Evolutionary conservation across 179 eudicot genomes (phyloP).

Genomic region (Gypsophila paniculata): DNA sequence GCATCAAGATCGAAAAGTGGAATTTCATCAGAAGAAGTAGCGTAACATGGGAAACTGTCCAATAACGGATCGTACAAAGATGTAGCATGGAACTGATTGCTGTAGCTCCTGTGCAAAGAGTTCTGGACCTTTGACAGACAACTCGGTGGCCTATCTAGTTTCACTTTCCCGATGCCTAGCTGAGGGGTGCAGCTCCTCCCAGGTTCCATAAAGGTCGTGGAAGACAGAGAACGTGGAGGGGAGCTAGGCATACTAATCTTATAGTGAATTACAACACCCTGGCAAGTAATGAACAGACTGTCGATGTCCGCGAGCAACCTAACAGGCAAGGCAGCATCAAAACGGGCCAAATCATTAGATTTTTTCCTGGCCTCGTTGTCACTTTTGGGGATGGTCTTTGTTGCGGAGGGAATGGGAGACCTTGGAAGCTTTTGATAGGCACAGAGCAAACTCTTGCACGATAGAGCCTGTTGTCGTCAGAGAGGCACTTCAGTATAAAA

Average conservation of each 20-base stretch:
- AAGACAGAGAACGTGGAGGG: slow-evolving; percentile 66
- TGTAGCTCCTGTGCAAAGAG: slow-evolving; percentile 61
- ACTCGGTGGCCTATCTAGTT: slow-evolving; percentile 41
- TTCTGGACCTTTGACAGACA: slow-evolving; percentile 45
- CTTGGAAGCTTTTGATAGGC: slow-evolving; percentile 78
- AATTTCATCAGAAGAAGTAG: slow-evolving; percentile 54
- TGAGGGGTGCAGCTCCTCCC: slow-evolving; percentile 33
- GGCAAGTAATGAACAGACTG: slow-evolving; percentile 69
- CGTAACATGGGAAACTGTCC: slow-evolving; percentile 43
- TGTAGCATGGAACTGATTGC: slow-evolving; percentile 58
- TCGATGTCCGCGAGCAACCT: slow-evolving; percentile 77
- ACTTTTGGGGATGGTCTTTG: slow-evolving; percentile 47
- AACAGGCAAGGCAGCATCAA: slow-evolving; percentile 58
- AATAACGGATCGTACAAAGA: slow-evolving; percentile 68
- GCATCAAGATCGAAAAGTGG: slow-evolving; percentile 62
- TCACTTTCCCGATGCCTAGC: slow-evolving; percentile 33
- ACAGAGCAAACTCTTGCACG: slow-evolving; percentile 63
- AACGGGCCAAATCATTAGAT: slow-evolving; percentile 39
- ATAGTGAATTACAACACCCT: slow-evolving; percentile 69
- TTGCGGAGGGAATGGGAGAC: slow-evolving; percentile 64
- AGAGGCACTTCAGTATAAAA: slow-evolving; percentile 14
- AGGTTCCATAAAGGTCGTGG: slow-evolving; percentile 51
- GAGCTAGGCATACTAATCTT: slow-evolving; percentile 74
- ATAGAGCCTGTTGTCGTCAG: slow-evolving; percentile 50
- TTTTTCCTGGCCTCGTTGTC: slow-evolving; percentile 54